A percentile compares a stretch with the other conserved stretches of the same genome.
phyloP scores from a whole-genome alignment of 345 rosid species.

The Brassica carinata region DNA sequence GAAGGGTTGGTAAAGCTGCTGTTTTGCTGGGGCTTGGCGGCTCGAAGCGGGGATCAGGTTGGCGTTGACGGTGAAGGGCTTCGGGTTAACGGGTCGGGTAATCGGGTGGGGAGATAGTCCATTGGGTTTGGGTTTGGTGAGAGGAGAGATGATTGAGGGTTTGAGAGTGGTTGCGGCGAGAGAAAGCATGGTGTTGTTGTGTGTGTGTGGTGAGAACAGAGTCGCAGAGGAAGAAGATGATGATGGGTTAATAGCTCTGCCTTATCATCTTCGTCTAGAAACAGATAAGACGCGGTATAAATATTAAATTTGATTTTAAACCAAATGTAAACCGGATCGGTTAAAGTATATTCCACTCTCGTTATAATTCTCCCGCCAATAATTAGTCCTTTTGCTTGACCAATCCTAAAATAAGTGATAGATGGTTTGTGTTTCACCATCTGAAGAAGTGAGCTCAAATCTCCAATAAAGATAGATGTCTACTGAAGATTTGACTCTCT shows the following conservation, averaged over 20 bases:
- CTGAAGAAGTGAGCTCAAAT: neutral
- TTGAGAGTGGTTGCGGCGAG: conserved; percentile 36
- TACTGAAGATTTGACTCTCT: neutral
- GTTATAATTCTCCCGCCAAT: conserved; percentile 6
- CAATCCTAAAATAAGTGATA: neutral
- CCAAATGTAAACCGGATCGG: conserved; percentile 27
- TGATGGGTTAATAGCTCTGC: neutral
- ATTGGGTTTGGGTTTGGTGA: conserved; percentile 27
- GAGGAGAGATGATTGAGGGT: conserved; percentile 6
- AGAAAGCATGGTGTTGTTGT: conserved; percentile 34
- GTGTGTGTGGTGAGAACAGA: conserved; percentile 44
- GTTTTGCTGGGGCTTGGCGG: conserved; percentile 41
- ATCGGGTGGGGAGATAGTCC: neutral
- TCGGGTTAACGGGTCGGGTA: conserved; percentile 29
- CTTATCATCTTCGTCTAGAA: no score
- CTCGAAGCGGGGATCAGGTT: conserved; percentile 40
- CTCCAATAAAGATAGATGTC: neutral
- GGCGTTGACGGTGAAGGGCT: conserved; percentile 37
- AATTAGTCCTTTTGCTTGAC: neutral
- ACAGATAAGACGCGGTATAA: conserved; percentile 24
- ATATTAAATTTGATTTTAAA: neutral
- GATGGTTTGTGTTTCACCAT: neutral
- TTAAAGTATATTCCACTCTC: conserved; percentile 4
- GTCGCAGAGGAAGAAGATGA: conserved; percentile 34
- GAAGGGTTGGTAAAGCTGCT: conserved; percentile 76